Base-by-base conservation (phyloP, 2,329 filamentous ascomycete genomes). In the Diaporthe ilicicola region DNA sequence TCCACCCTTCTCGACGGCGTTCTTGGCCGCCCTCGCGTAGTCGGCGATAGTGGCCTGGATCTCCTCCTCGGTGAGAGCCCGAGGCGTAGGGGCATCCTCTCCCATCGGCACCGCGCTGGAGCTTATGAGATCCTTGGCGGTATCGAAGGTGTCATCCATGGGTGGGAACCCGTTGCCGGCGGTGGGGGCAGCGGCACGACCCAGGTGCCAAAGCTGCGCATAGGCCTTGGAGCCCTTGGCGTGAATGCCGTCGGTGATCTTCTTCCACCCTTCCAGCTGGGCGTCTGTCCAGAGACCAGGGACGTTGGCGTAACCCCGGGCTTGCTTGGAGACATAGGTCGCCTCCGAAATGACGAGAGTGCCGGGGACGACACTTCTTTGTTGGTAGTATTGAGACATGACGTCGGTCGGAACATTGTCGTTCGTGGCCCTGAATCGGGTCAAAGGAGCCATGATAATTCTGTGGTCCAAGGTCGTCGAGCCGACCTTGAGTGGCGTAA, bases 121-220 rank as follows among this genome's bases (percentile, higher is more conserved):
- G 74, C 71, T 89, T 81, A 73, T 87, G 85, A 80, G 86, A 82
- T 70, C 50, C 55, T 68, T 55, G 39, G 42, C 65, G 42, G 53
- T 71, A 56, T 72, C 71, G 34, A 71, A 72, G 15, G 55, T 46
- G 34, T 68, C 64, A 48, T 72, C 71, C 27, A 48, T 39, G 3
- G 70, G 86, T 81, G 75, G 80, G 82, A 72, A 88, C 83, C 59
- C 85, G 82, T 76, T 86, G 7, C 71, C 62, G n/a, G 75, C 74
- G 32, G 75, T 72, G 0, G 72, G 71, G 10, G 79, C 78, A 2
- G 86, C 86, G 1, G 85, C 84, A 1, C 91, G 86, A 9, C 91
- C 91, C 0, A 90, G 80, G 1, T 87, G 86, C 89, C 90, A 93
- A 0, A 94, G 82, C 77, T 93, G 91, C 34, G 86, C 81, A 79